Percentiles rank a stretch among this genome's conserved stretches.
Conservation (phyloP, 2,329 filamentous ascomycete species). For the Leptographium lundbergii region DNA sequence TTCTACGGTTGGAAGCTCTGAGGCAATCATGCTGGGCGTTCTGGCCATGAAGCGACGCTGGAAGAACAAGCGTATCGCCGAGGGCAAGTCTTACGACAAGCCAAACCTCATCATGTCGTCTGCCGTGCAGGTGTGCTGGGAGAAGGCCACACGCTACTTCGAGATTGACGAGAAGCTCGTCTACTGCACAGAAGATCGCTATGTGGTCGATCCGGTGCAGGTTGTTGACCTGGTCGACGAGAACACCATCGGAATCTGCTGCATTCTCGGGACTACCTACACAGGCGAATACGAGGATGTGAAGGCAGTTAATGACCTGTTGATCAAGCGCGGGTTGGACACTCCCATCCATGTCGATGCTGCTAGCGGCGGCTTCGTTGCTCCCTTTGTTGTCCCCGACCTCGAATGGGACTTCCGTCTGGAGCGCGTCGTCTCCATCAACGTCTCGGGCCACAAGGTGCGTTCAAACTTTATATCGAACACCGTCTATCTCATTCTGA, state of each 20-base stretch:
- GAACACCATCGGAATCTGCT: constrained; percentile 80
- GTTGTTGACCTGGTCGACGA: constrained; percentile 49
- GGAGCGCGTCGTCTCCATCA: constrained; percentile 83
- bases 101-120: constrained; percentile 95
- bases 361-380: constrained; percentile 84
- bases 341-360: constrained; percentile 89
- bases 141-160: constrained; percentile 81
- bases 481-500: neutral
- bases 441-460: constrained; percentile 81
- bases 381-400: constrained; percentile 75
- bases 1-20: constrained; percentile 78
- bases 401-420: constrained; percentile 88
- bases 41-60: constrained; percentile 93
- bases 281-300: constrained; percentile 94
- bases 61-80: constrained; percentile 74
- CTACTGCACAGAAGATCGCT: constrained; percentile 46
- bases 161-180: constrained; percentile 83
- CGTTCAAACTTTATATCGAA: neutral
- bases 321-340: constrained; percentile 62
- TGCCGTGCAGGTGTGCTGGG: constrained; percentile 94
- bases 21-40: constrained; percentile 72
- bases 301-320: constrained; percentile 79
- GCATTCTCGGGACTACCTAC: constrained; percentile 85
- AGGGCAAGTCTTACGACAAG: constrained; percentile 64
- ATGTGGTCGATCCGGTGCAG: constrained; percentile 50